Percentiles rank a stretch among this genome's conserved stretches.
phyloP scores from a whole-genome alignment of 352 stramenopile species.

The Globisporangium irregulare region DNA sequence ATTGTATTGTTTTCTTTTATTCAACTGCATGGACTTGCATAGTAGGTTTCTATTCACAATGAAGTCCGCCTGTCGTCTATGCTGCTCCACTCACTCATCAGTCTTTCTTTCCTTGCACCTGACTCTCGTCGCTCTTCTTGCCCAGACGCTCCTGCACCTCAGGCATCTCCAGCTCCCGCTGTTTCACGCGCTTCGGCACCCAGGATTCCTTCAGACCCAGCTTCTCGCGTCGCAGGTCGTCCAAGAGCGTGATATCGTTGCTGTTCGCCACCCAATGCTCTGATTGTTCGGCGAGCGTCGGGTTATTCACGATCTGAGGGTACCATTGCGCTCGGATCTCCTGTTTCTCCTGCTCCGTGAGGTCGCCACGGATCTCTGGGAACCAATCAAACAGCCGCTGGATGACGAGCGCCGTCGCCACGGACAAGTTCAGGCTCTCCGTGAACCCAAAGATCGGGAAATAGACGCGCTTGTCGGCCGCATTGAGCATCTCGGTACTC shows the following conservation, averaged over 20 bases:
- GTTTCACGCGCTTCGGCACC: conserved; percentile 65
- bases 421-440: conserved; percentile 92
- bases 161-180: conserved; percentile 53
- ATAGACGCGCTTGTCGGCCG: conserved; percentile 89
- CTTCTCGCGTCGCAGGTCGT: conserved; percentile 61
- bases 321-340: conserved; percentile 57
- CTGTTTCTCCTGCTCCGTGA: conserved; percentile 43
- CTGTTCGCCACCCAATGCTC: conserved; percentile 45
- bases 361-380: conserved; percentile 54
- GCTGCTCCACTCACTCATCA: not conserved
- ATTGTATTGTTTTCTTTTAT: not conserved
- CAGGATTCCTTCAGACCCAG: conserved; percentile 42
- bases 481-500: conserved; percentile 84
- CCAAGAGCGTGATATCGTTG: conserved; percentile 39
- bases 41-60: conserved; percentile 1
- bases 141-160: conserved; percentile 55
- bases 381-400: conserved; percentile 86
- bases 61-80: not conserved
- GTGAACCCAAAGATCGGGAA: conserved; percentile 92
- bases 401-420: conserved; percentile 91
- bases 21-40: not conserved
- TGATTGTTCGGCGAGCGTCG: conserved; percentile 53
- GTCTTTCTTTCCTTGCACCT: not conserved
- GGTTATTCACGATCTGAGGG: conserved; percentile 62
- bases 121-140: conserved; percentile 5